Conservation (phyloP, 23 red algal species). For the Gracilaria caudata region DNA sequence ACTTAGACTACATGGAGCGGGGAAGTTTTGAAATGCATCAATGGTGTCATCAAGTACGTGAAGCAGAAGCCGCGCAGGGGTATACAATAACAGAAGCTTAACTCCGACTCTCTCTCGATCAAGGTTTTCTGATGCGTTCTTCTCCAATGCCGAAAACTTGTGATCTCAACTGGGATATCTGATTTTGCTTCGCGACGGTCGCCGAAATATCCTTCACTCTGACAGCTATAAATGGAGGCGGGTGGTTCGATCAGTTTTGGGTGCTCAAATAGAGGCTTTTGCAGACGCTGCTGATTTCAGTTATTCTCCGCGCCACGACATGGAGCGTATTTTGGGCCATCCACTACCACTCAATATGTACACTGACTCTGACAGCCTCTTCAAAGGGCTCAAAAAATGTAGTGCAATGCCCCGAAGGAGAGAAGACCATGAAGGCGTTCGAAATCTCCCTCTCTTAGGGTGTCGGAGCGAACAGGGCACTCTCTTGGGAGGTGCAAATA, state of each 20-base stretch:
- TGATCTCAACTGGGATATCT: constrained; percentile 38
- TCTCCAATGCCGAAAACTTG: background rate
- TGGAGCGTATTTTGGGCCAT: constrained; percentile 1
- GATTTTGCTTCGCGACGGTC: constrained; percentile 19
- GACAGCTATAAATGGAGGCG: constrained; percentile 20
- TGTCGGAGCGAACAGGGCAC: too few relatives aligned
- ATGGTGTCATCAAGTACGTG: background rate
- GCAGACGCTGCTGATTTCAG: constrained; percentile 23
- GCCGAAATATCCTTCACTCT: background rate
- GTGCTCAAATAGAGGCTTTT: constrained; percentile 40
- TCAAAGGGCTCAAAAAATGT: too few relatives aligned
- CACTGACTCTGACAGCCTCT: constrained; percentile 45
- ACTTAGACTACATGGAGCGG: background rate
- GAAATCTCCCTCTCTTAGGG: too few relatives aligned
- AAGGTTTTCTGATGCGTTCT: too few relatives aligned
- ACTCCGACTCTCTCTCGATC: too few relatives aligned
- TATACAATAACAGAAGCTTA: too few relatives aligned
- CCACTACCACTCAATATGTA: constrained; percentile 3
- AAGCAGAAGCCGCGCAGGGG: too few relatives aligned
- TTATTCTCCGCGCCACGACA: background rate
- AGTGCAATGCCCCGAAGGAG: too few relatives aligned
- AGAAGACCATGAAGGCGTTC: too few relatives aligned
- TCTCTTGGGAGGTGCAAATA: too few relatives aligned
- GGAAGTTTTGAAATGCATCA: background rate
- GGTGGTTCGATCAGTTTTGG: constrained; percentile 15